phyloP scores from a whole-genome alignment of 192 early-diverging fungal species.

The Linnemannia hyalina region DNA sequence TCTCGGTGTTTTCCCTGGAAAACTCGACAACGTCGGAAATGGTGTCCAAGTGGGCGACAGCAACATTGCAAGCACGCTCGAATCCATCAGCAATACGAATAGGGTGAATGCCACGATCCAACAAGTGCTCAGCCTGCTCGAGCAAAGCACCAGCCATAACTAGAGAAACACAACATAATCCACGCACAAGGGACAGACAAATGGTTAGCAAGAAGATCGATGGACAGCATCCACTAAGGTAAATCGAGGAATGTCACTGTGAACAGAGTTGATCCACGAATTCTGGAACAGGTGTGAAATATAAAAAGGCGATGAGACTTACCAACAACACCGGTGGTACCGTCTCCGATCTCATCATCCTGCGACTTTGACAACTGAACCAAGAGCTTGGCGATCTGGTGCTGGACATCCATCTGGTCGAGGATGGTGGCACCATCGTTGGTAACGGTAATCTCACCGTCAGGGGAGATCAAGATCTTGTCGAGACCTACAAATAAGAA shows the following conservation, averaged over 20 bases:
- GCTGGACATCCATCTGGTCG: slow-evolving; percentile 97
- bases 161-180: slow-evolving; percentile 34
- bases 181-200: not conserved
- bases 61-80: slow-evolving; percentile 95
- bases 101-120: slow-evolving; percentile 98
- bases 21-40: slow-evolving; percentile 95
- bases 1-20: slow-evolving; percentile 81
- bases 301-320: slow-evolving; percentile 23
- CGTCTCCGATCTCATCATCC: slow-evolving; percentile 99
- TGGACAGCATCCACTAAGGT: too few relatives aligned
- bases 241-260: not conserved
- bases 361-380: slow-evolving; percentile 98
- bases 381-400: slow-evolving; percentile 98
- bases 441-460: slow-evolving; percentile 99
- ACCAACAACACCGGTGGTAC: slow-evolving; percentile 99
- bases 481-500: slow-evolving; percentile 80
- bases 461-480: slow-evolving; percentile 99
- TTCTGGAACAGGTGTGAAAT: not conserved
- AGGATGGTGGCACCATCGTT: slow-evolving; percentile 99
- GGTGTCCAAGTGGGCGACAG: slow-evolving; percentile 91
- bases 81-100: slow-evolving; percentile 99
- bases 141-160: slow-evolving; percentile 98
- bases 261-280: not conserved
- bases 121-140: slow-evolving; percentile 95
- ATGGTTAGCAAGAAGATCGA: not conserved